Percentiles rank a stretch among this genome's conserved stretches.
phyloP scores from a whole-genome alignment of 768 basidiomycete species.

The Lactarius quietus region DNA sequence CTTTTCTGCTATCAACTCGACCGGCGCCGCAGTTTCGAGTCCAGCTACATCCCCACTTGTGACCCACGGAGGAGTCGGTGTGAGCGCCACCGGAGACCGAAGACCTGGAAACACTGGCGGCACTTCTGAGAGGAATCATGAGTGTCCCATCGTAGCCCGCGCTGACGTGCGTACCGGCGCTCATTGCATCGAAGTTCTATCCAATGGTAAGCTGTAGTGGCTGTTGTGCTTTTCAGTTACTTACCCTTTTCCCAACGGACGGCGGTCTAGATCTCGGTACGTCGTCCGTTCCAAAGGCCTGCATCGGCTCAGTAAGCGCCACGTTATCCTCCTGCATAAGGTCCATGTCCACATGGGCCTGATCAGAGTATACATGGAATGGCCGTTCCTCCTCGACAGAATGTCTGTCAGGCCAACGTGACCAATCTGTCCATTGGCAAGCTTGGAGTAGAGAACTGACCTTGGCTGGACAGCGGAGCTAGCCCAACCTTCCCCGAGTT shows the following conservation, averaged over 20 bases:
- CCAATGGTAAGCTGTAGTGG: neutral
- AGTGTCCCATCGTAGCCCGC: neutral
- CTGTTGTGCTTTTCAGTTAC: neutral
- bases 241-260: conserved; percentile 21
- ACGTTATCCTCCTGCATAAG: conserved; percentile 26
- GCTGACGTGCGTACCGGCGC: conserved; percentile 7
- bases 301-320: conserved; percentile 17
- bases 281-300: neutral
- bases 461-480: conserved; percentile 29
- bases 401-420: neutral
- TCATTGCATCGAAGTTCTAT: conserved; percentile 20
- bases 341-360: conserved; percentile 31
- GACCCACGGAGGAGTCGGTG: conserved; percentile 21
- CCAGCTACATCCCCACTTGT: neutral
- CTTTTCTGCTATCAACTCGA: neutral
- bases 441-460: neutral
- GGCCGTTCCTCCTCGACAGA: conserved; percentile 8
- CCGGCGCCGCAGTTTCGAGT: neutral
- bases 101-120: conserved; percentile 3
- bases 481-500: conserved; percentile 72
- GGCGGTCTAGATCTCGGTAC: neutral
- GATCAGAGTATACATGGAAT: conserved; percentile 16
- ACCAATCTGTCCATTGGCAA: neutral
- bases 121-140: conserved; percentile 2
- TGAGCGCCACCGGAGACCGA: conserved; percentile 6